Base-by-base conservation (phyloP, 257 asterid species). In the Euphrasia confusa region DNA sequence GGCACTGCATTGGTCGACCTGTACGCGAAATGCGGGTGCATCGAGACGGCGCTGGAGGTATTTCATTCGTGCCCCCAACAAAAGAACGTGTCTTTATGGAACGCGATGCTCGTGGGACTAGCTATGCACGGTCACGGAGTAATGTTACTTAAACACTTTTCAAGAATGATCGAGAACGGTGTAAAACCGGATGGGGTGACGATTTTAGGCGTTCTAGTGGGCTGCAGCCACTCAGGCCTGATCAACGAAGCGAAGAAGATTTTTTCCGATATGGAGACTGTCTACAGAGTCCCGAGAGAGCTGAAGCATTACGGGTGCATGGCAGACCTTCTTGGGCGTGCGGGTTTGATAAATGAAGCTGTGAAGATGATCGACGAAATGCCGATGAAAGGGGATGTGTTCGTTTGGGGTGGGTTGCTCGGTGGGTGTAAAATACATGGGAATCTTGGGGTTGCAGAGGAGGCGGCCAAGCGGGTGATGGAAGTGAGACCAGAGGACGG, bases 321-420 rank as follows among this genome's bases (percentile, higher is more conserved):
- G 96, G 81, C 84, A 2, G 98, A 91, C 65, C 75, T 91, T 60
- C 83, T 91, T 14, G 90, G 78, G 2, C 95, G 97, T 5, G 90
- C 95, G 2, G 97, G 98, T 12, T 68, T 77, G 75, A 81, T 83
- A 10, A 48, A 73, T 14, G 98, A 91, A 69, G 93, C 97, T 10
- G 27, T 63, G 69, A 74, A 77, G 72, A 78, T 88, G 92, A 86
- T 91, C 64, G 72, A 72, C 58, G 69, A 63, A 12, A 86, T 88
- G 97, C 96, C 96, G 3, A 74, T 82, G 86, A 63, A 63, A 24
- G 95, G 95, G 2, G 97, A 88, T 35, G 87, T 81, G 40, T 91
- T 81, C 24, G 90, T 81, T 45, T 91, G 95, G 98, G 97, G 97
- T 30, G 93, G 95, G 27, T 63, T 92, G 77, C 93, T 92, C n/a